Evolutionary conservation across 768 basidiomycete species (phyloP), one percentile per base, ranked within the genome.

Genomic region (Guyanaporus albipodus): DNA sequence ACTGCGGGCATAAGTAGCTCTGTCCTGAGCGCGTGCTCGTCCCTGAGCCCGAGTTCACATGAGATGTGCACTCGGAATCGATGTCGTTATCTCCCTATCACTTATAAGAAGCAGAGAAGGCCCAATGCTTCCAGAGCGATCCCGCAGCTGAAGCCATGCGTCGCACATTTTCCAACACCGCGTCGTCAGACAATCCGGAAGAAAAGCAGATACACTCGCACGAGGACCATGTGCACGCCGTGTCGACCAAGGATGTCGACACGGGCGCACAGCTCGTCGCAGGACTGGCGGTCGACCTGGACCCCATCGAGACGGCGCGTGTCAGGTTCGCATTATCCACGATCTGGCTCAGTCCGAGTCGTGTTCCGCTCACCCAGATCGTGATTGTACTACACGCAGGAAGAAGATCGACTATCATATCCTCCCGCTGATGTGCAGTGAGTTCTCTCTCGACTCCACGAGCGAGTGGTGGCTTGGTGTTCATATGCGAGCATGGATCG

Each of bases 381-480:
- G 34, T n/a, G n/a, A n/a, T n/a, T n/a, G n/a, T n/a, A n/a, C n/a
- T 24, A 15, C 23, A 35, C 32, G 7, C 34, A 74, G 77, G 50
- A 71, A 64, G 57, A 85, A 87, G 63, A 85, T 87, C 34, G 85
- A 86, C 63, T 63, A 65, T 49, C 77, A 84, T 61, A 78, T 87
- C 21, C 61, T 87, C 27, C 84, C 83, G 19, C 63, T 87, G 57
- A 87, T 85, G 83, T 84, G 80, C 52, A 71, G 83, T 85, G 61
- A 57, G 83, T 77, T 36, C 8, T 28, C 27, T 17, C 22, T 38
- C 9, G 34, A 23, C 4, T n/a, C n/a, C n/a, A n/a, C n/a, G n/a
- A n/a, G n/a, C n/a, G n/a, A n/a, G n/a, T n/a, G n/a, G 21, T 33
- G 23, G 24, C 23, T 18, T 15, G 24, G 23, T 41, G 38, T 8